phyloP scores from a whole-genome alignment of 1,284 basidiomycete genomes.

The Chalciporus sp. region DNA sequence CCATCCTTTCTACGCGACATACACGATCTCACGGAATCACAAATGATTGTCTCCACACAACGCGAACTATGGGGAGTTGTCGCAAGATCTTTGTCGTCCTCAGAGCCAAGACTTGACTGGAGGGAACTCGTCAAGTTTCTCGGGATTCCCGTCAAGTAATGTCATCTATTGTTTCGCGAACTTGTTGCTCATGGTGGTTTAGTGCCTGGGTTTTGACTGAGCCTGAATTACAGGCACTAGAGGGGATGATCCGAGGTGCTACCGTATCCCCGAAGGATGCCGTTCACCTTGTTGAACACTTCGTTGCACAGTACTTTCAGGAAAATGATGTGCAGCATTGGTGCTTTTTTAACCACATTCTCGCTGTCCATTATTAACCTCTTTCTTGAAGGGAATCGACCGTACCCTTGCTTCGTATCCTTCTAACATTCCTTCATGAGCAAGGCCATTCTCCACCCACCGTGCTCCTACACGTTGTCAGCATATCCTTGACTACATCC shows the following conservation, averaged over 20 bases:
- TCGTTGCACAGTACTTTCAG: constrained; percentile 27
- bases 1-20: constrained; percentile 28
- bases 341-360: constrained; percentile 11
- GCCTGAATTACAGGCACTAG: constrained; percentile 43
- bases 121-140: constrained; percentile 45
- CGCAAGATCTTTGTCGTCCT: constrained; percentile 26
- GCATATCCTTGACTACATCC: constrained; percentile 34
- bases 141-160: constrained; percentile 47
- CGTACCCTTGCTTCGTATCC: constrained; percentile 18
- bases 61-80: constrained; percentile 38
- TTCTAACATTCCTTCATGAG: constrained; percentile 16
- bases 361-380: constrained; percentile 7
- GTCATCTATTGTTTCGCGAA: constrained; percentile 2
- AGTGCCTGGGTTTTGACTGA: constrained; percentile 47
- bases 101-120: constrained; percentile 32
- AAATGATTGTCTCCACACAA: constrained; percentile 19
- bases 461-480: constrained; percentile 24
- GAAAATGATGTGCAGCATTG: constrained; percentile 24
- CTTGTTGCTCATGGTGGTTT: constrained; percentile 7
- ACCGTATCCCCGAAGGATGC: constrained; percentile 23
- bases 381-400: constrained; percentile 21
- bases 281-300: constrained; percentile 21
- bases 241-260: constrained; percentile 32
- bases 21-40: constrained; percentile 9
- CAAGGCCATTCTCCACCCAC: constrained; percentile 12